Percentiles rank a stretch among this genome's conserved stretches.
phyloP scores from a whole-genome alignment of 352 stramenopile genomes.

The Pythium pyrilobum region DNA sequence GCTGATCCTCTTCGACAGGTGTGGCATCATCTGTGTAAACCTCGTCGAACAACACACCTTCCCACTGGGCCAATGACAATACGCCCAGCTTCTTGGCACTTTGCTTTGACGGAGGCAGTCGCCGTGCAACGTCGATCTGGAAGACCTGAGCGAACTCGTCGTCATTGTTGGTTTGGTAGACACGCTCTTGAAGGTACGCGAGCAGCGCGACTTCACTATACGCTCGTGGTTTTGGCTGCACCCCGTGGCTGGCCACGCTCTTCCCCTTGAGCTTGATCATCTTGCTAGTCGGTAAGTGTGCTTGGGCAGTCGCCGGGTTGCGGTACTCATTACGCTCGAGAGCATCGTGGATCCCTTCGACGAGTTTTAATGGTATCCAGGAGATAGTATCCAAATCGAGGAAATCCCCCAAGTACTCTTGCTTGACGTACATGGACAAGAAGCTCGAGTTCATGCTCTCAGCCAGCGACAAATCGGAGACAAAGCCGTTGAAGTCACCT shows the following conservation, averaged over 20 bases:
- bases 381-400: conserved; percentile 53
- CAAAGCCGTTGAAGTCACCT: conserved; percentile 34
- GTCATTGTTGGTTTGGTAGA: conserved; percentile 11
- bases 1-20: conserved; percentile 7
- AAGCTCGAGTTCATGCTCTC: conserved; percentile 44
- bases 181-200: conserved; percentile 39
- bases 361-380: conserved; percentile 41
- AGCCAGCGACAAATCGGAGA: conserved; percentile 43
- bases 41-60: conserved; percentile 31
- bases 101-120: conserved; percentile 21
- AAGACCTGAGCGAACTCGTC: conserved; percentile 54
- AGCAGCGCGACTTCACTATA: conserved; percentile 37
- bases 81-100: not conserved
- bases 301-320: conserved; percentile 10
- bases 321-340: conserved; percentile 36
- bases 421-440: conserved; percentile 30
- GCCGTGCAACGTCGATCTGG: conserved; percentile 37
- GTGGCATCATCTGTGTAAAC: conserved; percentile 3
- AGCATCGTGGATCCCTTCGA: conserved; percentile 32
- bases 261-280: not conserved
- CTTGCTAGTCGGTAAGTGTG: not conserved
- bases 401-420: conserved; percentile 40
- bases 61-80: conserved; percentile 25
- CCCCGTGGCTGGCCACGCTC: not conserved
- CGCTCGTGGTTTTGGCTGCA: conserved; percentile 4